Evolutionary conservation across 2,329 filamentous ascomycete genomes (phyloP), one percentile per base, ranked within the genome.

Genomic region (Phaeosphaeriaceae sp.): DNA sequence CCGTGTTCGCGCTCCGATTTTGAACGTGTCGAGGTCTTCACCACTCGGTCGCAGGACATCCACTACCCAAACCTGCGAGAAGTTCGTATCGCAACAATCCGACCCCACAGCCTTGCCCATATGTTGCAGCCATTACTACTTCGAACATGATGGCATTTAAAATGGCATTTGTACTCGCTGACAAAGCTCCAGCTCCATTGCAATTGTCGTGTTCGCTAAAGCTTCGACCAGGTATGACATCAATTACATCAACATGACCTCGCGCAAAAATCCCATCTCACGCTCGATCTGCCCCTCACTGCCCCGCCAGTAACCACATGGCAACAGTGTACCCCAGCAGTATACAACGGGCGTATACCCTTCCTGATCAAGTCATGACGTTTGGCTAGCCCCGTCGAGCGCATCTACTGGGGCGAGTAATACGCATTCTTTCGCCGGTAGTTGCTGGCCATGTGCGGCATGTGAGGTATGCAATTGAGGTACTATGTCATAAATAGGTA

Each of bases 361-460:
- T 53, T 63, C 56, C 64, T 63, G 27, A 66, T 52, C 54, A 60
- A 63, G 62, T 72, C 68, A 74, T 74, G 71, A 74, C 71, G 71
- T 72, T 51, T 36, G 20, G 44, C 54, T 69, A 68, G 57, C 67
- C 66, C 40, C 24, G 64, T 67, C 60, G 58, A 62, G 69, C 65
- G 44, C 57, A 60, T 72, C 51, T 65, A 68, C 68, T 66, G 59
- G 66, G 70, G 64, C 64, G 49, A 63, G 52, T 54, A 51, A 56
- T 47, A 65, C 57, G 48, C 50, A 13, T 40, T 62, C 51, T 55
- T 62, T 58, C 44, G 40, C 54, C 63, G 65, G 67, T 65, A 70
- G 63, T 68, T 71, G 65, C 25, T 36, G 49, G 25, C 40, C 50
- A 36, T 54, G 47, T 57, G 53, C 57, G 60, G 55, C 55, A 63